Base-by-base conservation (phyloP, 1,139 yeast genomes). In the Pichia sp. region DNA sequence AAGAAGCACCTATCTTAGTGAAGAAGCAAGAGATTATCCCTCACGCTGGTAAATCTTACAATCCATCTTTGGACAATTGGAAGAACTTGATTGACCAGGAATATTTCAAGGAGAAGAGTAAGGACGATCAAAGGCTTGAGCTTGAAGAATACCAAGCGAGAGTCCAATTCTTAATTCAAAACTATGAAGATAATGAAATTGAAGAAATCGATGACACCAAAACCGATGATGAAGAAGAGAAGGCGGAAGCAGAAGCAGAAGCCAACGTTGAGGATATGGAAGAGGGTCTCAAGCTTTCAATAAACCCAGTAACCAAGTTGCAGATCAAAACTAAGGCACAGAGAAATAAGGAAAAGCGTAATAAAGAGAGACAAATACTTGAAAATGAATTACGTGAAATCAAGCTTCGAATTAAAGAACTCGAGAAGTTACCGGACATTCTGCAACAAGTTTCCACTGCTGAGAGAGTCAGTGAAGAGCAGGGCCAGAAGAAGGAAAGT, bases 31-130 rank as follows among this genome's bases (percentile, higher is more conserved):
- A 74, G 18, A 61, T 53, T 7, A 42, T 77, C 6, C 86, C 91
- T 15, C 81, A 79, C 50, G 91, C 80, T 3, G 98, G 98, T 37
- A 83, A 83, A 58, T 88, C 97, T 3, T 91, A 91, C 56, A 91
- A 91, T 56, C 98, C 98, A 24, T 73, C 93, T 12, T 66, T 81
- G 46, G 83, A 80, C 42, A 76, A 85, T 24, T 91, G 98, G 98
- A 75, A 77, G 51, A 64, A 63, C 22, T 67, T 88, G 49, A 72
- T 91, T 39, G 65, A 74, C 42, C 65, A 67, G 41, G 96, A 87
- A 59, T 80, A 71, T 50, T 67, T 59, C 37, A 64, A 67, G 38
- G 96, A 87, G 54, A 71, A 76, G 50, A 67, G 72, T 38, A 72
- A 72, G 41, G 96, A 86, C 48, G 71, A 74, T 40, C 70, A 75